Base-by-base conservation (phyloP, 2,329 filamentous ascomycete species). In the Dothidotthia symphoricarpi region DNA sequence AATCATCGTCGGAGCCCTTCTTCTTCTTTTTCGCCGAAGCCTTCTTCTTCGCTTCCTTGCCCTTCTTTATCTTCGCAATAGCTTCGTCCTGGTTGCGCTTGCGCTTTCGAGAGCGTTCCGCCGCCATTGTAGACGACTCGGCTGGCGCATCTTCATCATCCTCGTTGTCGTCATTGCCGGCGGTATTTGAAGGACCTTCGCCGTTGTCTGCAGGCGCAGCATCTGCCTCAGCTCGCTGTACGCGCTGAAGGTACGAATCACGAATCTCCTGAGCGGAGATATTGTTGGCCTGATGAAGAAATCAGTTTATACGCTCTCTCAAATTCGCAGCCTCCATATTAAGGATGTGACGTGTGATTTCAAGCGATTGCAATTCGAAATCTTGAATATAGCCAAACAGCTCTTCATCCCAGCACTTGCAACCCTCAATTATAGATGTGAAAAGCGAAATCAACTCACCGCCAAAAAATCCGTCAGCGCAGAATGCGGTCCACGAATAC, bases 381-480 rank as follows among this genome's bases (percentile, higher is more conserved):
- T 22, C 9, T 22, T 5, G 19, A 9, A 22, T 6, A 22, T 9
- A 22, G 19, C 5, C 5, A 9, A 22, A 5, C 19, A 22, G 5
- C 9, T 22, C 19, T 22, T 9, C 5, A 22, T 5, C 9, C 19
- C 19, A 22, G 19, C 19, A 6, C 9, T 22, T 22, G 9, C 9
- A 22, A 9, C 5, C 5, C 9, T 9, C 9, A 22, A 22, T 9
- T 22, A 9, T 22, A 9, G 5, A 9, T 6, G 9, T 9, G 19
- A 22, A 5, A 9, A 22, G 13, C 2, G 9, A n/a, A n/a, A 16
- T 16, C 43, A 28, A 67, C 75, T 61, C 67, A 80, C 78, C 32
- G 81, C 81, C 36, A 85, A 68, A 53, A 84, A 85, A 57, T 85
- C 81, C 6, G 82, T 85, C 55, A 85, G 68, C 10, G 82, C 82